These are phyloP conservation scores for Plasmodium inui DNA, from an alignment of 169 alveolate species.

Conservation along the genomic window DNA sequence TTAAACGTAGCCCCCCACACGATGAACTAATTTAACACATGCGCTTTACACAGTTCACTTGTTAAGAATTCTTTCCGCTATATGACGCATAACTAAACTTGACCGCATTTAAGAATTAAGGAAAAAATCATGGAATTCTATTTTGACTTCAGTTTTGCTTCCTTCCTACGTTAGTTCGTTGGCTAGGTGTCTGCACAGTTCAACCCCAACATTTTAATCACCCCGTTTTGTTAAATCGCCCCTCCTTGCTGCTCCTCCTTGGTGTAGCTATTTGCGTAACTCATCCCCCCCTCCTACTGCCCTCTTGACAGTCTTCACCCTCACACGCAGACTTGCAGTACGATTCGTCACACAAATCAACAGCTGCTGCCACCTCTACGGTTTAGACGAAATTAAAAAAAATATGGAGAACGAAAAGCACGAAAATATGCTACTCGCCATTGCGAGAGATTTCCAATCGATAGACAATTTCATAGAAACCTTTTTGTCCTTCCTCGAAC, in stretches of 20 bases:
- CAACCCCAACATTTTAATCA: not conserved
- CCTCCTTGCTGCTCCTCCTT: not conserved
- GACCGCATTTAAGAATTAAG: not conserved
- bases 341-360: not conserved
- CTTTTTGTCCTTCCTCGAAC: constrained; percentile 51
- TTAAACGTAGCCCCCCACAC: not conserved
- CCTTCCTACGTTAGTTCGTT: not conserved
- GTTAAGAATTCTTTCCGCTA: not conserved
- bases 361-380: not conserved
- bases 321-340: not conserved
- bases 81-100: not conserved
- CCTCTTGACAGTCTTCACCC: not conserved
- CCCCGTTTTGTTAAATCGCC: not conserved
- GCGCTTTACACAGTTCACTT: not conserved
- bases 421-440: constrained; percentile 70
- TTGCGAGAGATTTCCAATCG: constrained; percentile 52
- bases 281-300: not conserved
- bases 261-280: not conserved
- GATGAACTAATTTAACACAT: not conserved
- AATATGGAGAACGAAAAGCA: constrained; percentile 63
- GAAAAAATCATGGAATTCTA: not conserved
- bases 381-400: not conserved
- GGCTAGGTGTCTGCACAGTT: not conserved
- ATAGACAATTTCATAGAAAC: constrained; percentile 69
- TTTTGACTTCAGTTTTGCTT: not conserved